Evolutionary conservation across 2,329 filamentous ascomycete species (phyloP).

Genomic region (Saccharata proteae): DNA sequence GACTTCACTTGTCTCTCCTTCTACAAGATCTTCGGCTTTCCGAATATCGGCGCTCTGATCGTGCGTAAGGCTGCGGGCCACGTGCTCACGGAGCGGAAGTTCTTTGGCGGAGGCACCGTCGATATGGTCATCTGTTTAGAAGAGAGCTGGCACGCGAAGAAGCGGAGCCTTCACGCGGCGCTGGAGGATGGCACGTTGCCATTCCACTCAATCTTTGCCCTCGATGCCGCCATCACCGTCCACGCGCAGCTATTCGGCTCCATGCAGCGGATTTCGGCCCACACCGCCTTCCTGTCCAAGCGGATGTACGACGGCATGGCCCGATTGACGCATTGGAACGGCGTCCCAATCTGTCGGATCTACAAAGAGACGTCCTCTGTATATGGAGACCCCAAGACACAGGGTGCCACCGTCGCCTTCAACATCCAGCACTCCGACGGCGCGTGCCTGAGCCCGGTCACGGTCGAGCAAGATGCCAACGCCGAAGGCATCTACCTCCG

Average conservation of each 20-base stretch:
- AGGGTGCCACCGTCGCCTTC: constrained; percentile 53
- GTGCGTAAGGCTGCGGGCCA: constrained; percentile 58
- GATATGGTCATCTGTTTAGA: constrained; percentile 45
- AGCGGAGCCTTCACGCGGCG: constrained; percentile 43
- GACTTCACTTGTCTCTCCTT: constrained; percentile 84
- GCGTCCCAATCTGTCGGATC: constrained; percentile 37
- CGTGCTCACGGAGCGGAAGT: constrained; percentile 51
- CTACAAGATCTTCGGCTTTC: constrained; percentile 96
- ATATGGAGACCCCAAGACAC: constrained; percentile 40
- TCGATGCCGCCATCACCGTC: constrained; percentile 46
- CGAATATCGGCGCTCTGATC: constrained; percentile 75
- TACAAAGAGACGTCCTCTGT: constrained; percentile 40
- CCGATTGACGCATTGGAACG: constrained; percentile 41
- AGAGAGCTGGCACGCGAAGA: constrained; percentile 43
- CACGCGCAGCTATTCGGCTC: constrained; percentile 45
- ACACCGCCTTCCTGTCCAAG: constrained; percentile 43
- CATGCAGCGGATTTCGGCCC: constrained; percentile 46
- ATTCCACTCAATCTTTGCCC: constrained; percentile 52
- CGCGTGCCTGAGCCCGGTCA: constrained; percentile 38
- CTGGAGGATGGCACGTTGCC: constrained; percentile 57
- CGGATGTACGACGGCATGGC: constrained; percentile 37
- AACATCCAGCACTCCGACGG: constrained; percentile 46
- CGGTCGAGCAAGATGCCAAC: constrained; percentile 48
- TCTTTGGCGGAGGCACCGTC: constrained; percentile 58
- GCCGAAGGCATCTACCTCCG: constrained; percentile 46